Evolutionary conservation across 306 rosid genomes (phyloP).

Genomic region (Cyamopsis tetragonoloba): DNA sequence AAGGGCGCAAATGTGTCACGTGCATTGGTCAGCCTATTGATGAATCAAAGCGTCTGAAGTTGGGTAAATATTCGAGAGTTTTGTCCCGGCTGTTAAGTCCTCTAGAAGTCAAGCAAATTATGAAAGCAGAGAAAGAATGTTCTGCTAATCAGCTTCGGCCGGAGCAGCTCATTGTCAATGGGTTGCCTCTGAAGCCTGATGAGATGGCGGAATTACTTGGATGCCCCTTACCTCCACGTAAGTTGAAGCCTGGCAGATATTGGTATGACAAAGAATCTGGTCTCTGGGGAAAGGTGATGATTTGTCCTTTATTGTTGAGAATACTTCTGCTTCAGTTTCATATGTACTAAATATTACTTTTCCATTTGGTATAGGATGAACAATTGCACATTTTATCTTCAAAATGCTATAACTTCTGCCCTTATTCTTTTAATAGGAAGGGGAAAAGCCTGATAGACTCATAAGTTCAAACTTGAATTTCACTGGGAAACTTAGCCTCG

Average conservation of each 20-base stretch:
- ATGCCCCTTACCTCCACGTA: slow-evolving; percentile 78
- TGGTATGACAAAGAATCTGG: slow-evolving; percentile 99
- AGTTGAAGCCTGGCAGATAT: slow-evolving; percentile 93
- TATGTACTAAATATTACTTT: neutral
- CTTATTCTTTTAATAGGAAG: slow-evolving; percentile 63
- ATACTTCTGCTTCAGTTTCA: slow-evolving; percentile 18
- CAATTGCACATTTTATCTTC: neutral
- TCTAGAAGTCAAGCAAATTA: slow-evolving; percentile 92
- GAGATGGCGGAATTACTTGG: slow-evolving; percentile 94
- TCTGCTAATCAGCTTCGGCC: slow-evolving; percentile 98
- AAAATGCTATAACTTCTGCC: neutral
- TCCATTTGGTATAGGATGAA: slow-evolving; percentile 1
- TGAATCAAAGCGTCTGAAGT: slow-evolving; percentile 70
- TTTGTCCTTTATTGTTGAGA: slow-evolving; percentile 16
- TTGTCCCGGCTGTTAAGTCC: slow-evolving; percentile 87
- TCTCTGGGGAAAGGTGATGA: slow-evolving; percentile 91
- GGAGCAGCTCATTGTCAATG: slow-evolving; percentile 88
- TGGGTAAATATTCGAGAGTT: slow-evolving; percentile 87
- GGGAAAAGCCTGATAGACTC: slow-evolving; percentile 87
- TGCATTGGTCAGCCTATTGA: slow-evolving; percentile 88
- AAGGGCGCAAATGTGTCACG: slow-evolving; percentile 91
- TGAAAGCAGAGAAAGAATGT: slow-evolving; percentile 97
- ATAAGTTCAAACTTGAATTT: slow-evolving; percentile 92
- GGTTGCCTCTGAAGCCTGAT: slow-evolving; percentile 66
- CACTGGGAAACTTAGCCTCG: slow-evolving; percentile 66